A percentile compares a stretch with the other conserved stretches of the same genome.
Evolutionary conservation across 169 alveolate species (phyloP).

Genomic region (Amoebophrya sp.): DNA sequence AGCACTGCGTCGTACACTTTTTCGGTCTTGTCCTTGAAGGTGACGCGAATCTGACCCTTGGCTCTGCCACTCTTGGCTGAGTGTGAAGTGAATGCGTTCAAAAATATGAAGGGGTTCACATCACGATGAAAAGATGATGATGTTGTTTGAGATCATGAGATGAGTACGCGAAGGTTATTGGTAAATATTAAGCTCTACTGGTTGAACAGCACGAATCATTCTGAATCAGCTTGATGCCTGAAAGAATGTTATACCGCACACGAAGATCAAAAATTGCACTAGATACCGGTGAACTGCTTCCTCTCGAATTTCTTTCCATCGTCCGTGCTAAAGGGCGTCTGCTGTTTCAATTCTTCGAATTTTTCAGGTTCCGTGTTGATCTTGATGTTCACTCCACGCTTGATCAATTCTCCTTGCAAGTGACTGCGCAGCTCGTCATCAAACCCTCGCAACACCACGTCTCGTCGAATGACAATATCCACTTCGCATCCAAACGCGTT

Average conservation of each 20-base stretch:
- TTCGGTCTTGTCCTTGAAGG: not conserved
- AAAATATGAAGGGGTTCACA: too few relatives aligned
- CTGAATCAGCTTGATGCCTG: too few relatives aligned
- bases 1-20: not conserved
- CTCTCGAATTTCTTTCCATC: not conserved
- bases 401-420: not conserved
- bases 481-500: not conserved
- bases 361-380: not conserved
- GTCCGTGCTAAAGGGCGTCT: not conserved
- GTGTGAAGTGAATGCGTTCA: too few relatives aligned
- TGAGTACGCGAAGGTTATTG: too few relatives aligned
- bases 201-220: too few relatives aligned
- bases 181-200: too few relatives aligned
- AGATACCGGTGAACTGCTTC: not conserved
- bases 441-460: not conserved
- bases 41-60: not conserved
- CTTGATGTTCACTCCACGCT: not conserved
- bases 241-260: too few relatives aligned
- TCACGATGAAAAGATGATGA: too few relatives aligned
- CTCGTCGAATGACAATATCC: not conserved
- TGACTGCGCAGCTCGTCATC: not conserved
- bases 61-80: not conserved
- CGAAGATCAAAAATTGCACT: too few relatives aligned
- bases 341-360: not conserved
- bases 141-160: too few relatives aligned